Base-by-base conservation (phyloP, 1,139 yeast species). In the Meyerozyma carpophila region DNA sequence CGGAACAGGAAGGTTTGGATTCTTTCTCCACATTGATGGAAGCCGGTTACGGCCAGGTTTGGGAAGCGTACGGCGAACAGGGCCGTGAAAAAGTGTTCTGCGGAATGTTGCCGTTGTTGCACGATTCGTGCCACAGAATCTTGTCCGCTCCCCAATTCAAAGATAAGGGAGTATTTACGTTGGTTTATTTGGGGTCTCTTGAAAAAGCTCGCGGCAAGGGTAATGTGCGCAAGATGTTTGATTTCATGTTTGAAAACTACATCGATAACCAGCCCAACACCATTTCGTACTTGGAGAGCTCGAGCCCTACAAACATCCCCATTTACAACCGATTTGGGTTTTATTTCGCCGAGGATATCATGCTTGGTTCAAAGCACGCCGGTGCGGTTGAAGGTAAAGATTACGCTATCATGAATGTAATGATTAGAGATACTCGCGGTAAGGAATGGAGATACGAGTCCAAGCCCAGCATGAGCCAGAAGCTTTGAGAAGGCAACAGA, bases 131-230 rank as follows among this genome's bases (percentile, higher is more conserved):
- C 46, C 73, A 64, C 34, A 50, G 73, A n/a, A 71, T 72, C 32
- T 45, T 65, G 8, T 58, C 54, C 28, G 75, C 71, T 50, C 47
- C 60, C 8, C 52, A 74, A 38, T 70, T 73, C 44, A 51, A 61
- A 46, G 65, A 63, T 40, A 72, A 70, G 44, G 68, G 71, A 37
- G 58, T 70, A 7, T 82, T 72, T 65, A 80, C 84, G 14, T 69
- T 82, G 54, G 84, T 82, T 32, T 82, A 82, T 54, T 62, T 82
- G 39, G 88, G 86, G 2, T 75, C 84, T 7, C 65, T 75, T 9
- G 73, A 71, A n/a, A 55, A 61, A 20, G 84, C 85, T 8, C 68
- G 84, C 53, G 88, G 88, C 32, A 81, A 81, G 58, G 88, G 88
- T 8, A 81, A 82, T 56, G 80, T 74, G n/a, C 61, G 87, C 40